Percentiles rank a stretch among this genome's conserved stretches.
phyloP scores from a whole-genome alignment of 1,139 yeast genomes.

The Suhomyces coccinellae region DNA sequence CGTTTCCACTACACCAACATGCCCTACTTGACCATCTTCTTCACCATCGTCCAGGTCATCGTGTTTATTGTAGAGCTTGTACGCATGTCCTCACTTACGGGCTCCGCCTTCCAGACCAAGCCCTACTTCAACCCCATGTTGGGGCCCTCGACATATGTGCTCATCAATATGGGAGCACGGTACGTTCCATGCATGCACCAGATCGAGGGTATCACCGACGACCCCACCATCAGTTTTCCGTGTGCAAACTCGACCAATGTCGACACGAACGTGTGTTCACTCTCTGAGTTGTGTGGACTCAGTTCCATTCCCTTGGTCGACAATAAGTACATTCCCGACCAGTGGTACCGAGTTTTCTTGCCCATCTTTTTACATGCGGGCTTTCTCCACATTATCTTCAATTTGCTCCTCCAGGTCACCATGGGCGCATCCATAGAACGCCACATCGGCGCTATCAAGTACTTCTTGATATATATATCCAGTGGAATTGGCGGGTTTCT shows the following conservation, averaged over 20 bases:
- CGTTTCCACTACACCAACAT: slow-evolving; percentile 46
- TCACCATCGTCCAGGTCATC: slow-evolving; percentile 52
- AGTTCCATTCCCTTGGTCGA: slow-evolving; percentile 41
- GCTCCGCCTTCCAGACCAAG: slow-evolving; percentile 66
- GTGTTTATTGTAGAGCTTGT: slow-evolving; percentile 72
- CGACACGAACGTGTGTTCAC: slow-evolving; percentile 56
- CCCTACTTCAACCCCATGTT: slow-evolving; percentile 80
- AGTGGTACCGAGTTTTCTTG: slow-evolving; percentile 69
- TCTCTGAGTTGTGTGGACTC: slow-evolving; percentile 64
- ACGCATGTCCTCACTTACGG: slow-evolving; percentile 60
- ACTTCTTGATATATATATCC: slow-evolving; percentile 55
- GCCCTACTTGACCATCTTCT: slow-evolving; percentile 49
- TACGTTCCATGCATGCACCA: slow-evolving; percentile 72
- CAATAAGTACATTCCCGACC: slow-evolving; percentile 47
- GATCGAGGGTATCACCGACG: slow-evolving; percentile 53
- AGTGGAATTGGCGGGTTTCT: slow-evolving; percentile 70
- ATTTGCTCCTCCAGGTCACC: slow-evolving; percentile 58
- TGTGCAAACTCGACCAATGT: slow-evolving; percentile 68
- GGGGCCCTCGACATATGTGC: slow-evolving; percentile 72
- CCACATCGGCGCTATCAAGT: slow-evolving; percentile 57
- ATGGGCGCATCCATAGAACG: slow-evolving; percentile 67
- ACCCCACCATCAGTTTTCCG: slow-evolving; percentile 51
- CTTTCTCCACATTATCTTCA: slow-evolving; percentile 66
- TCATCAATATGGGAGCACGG: slow-evolving; percentile 71
- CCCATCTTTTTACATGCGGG: slow-evolving; percentile 83